Evolutionary conservation across 2,329 filamentous ascomycete species (phyloP), one percentile per base, ranked within the genome.

Genomic region (Pezicula radicicola): DNA sequence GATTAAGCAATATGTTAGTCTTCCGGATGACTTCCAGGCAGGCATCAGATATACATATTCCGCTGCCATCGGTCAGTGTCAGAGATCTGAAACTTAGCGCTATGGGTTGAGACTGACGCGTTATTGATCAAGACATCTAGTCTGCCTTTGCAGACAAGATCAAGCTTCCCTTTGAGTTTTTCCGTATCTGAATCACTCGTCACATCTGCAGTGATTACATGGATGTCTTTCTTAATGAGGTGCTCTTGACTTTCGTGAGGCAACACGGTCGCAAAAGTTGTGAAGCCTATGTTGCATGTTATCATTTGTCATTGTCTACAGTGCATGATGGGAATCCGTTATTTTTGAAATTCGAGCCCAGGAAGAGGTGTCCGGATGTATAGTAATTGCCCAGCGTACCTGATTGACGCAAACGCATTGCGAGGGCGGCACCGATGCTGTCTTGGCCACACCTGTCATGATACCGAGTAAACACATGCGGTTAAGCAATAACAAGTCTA

Each of bases 71-170:
- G 12, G 16, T 16, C 18, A 53, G 37, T 47, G 30, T 44, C 15
- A 6, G 16, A 10, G 7, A 19, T 5, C 15, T 15, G 19, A 28
- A 27, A 6, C 27, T 6, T 6, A 33, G 12, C 18, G 27, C 15
- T 28, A 30, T 12, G 35, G n/a, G 35, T 12, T 37, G n/a, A 18
- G 6, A 52, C 52, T 52, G 15, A 54, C 6, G 73, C 69, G 59
- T 75, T 75, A 59, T 76, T 75, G 49, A 75, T 60, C 4, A 76
- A 68, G 16, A 74, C 63, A 53, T 75, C 69, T 10, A 75, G 63
- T 19, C 55, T 65, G 13, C 68, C 68, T 25, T 62, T 68, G 0
- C 68, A 68, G n/a, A 65, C 59, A 16, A 62, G 48, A 5, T 58
- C 55, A 28, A 66, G 64, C n/a, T 56, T 66, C 15, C 67, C 66